Evolutionary conservation across 768 basidiomycete genomes (phyloP), one percentile per base, ranked within the genome.

Genomic region (Rhizopogon vulgaris): DNA sequence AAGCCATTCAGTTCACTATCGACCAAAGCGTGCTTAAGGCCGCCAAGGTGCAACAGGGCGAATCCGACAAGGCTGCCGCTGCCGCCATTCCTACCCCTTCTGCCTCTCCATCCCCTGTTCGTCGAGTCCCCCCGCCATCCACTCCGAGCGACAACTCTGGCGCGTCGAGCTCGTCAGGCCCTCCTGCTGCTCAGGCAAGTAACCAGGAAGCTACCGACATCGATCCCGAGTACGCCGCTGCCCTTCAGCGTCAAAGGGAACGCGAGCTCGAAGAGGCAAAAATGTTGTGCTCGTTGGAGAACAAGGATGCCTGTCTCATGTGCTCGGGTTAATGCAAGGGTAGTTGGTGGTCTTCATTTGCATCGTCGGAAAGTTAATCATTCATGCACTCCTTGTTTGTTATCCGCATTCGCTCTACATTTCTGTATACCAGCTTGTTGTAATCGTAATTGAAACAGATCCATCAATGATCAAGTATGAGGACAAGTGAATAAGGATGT

Each of bases 1-100:
- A 92, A 63, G 96, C 96, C 47, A 94, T 95, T 67, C 93, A 99
- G 73, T 97, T 99, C 76, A 99, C 96, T 9, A 83, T 98, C 53
- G 94, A 95, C 67, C 85, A 89, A 67, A 79, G 73, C 36, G 71
- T 89, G 48, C 73, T 95, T 52, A 86, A 87, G 63, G 71, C 80
- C 39, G 82, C 78, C 10, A 66, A 65, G 42, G 55, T 60, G 38
- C 52, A 54, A 37, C 45, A 46, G 18, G 22, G 45, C 9, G 45
- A 46, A 34, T 46, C 45, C 32, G 67, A 65, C 38, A 42, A 55
- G 15, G 53, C 63, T 15, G 51, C 41, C 6, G 56, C 54, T 18
- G 56, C 50, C 6, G 55, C 50, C 6, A 61, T 63, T 45, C 56
- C 62, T 39, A 60, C 55, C 2, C 60, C 69, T 17, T 59, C 68